Evolutionary conservation across 257 asterid genomes (phyloP).

Genomic region (Nicotiana noctiflora): DNA sequence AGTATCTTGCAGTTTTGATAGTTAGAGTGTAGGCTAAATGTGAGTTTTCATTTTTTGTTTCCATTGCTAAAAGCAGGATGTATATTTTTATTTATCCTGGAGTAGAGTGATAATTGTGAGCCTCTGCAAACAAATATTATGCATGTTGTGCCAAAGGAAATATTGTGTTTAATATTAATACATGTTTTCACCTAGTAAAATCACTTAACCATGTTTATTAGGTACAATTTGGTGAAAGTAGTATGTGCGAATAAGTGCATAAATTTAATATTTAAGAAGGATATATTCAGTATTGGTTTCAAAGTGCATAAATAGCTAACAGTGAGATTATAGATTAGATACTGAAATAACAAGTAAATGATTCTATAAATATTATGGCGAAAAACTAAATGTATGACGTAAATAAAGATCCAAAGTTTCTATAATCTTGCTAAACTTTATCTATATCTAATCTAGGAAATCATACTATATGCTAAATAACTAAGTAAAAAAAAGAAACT

Average conservation of each 20-base stretch:
- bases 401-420: neutral
- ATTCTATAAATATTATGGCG: neutral
- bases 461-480: neutral
- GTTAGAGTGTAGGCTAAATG: neutral
- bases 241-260: too few species aligned
- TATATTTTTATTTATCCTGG: neutral
- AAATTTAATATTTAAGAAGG: too few species aligned
- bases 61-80: neutral
- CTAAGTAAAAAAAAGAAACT: neutral
- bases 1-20: neutral
- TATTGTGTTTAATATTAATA: neutral
- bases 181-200: too few species aligned
- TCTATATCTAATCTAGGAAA: neutral
- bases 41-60: neutral
- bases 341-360: neutral
- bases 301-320: neutral
- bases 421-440: neutral
- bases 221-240: too few species aligned
- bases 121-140: too few species aligned
- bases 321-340: neutral
- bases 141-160: neutral
- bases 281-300: neutral
- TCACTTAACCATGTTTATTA: neutral
- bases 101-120: neutral
- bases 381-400: too few species aligned